phyloP scores from a whole-genome alignment of 2,329 filamentous ascomycete species.

The Nannizziopsis barbatae region DNA sequence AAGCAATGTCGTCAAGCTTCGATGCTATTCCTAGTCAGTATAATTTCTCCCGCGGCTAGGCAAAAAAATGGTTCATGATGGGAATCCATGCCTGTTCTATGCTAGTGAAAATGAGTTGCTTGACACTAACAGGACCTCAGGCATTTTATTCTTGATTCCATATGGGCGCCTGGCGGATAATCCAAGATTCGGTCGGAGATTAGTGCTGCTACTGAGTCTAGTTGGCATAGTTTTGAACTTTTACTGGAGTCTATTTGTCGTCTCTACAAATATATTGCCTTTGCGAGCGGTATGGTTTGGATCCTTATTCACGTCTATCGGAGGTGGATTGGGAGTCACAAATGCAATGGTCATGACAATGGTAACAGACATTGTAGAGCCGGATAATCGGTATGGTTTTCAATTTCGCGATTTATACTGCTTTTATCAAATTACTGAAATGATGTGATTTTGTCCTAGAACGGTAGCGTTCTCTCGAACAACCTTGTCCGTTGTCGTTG shows the following conservation, averaged over 20 bases:
- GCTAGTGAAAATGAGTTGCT: too few relatives aligned
- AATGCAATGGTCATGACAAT: slow-evolving; percentile 41
- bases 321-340: slow-evolving; percentile 39
- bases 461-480: slow-evolving; percentile 34
- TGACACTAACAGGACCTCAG: slow-evolving; percentile 13
- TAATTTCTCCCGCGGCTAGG: neutral
- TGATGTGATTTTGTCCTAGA: slow-evolving; percentile 20
- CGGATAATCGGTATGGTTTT: slow-evolving; percentile 31
- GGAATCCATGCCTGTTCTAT: too few relatives aligned
- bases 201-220: slow-evolving; percentile 34
- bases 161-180: slow-evolving; percentile 41
- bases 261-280: slow-evolving; percentile 33
- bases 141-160: slow-evolving; percentile 39
- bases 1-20: slow-evolving; percentile 42
- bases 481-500: slow-evolving; percentile 30
- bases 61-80: neutral
- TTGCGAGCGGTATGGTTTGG: slow-evolving; percentile 41
- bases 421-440: neutral
- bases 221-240: slow-evolving; percentile 32
- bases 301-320: slow-evolving; percentile 36
- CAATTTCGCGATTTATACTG: neutral
- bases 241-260: slow-evolving; percentile 26
- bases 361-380: slow-evolving; percentile 41
- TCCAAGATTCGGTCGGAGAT: slow-evolving; percentile 35
- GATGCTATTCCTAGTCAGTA: slow-evolving; percentile 33